Percentiles rank a stretch among this genome's conserved stretches.
Evolutionary conservation across 257 asterid genomes (phyloP).

Genomic region (Ligustrum vulgare): DNA sequence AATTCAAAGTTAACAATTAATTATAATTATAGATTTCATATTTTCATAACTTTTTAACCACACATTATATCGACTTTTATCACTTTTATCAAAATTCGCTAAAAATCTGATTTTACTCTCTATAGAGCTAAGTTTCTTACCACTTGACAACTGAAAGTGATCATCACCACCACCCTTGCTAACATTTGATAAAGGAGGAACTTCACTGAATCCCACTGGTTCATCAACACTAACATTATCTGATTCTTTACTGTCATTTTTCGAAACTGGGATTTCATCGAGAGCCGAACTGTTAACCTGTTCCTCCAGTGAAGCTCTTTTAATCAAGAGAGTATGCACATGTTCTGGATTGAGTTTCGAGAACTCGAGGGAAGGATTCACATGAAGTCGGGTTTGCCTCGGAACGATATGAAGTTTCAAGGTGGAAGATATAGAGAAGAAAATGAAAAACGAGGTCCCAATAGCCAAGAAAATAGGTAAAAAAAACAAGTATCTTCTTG

Average conservation of each 20-base stretch:
- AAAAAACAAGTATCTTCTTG: slow-evolving; percentile 18
- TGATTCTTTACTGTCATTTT: no score
- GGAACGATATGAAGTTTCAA: slow-evolving; percentile 32
- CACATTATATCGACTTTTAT: no score
- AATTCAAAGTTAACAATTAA: no score
- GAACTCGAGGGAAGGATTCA: slow-evolving; percentile 17
- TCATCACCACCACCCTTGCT: background rate
- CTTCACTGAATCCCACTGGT: no score
- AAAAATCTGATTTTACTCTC: no score
- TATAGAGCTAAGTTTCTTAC: slow-evolving; percentile 20
- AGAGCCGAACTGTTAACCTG: background rate
- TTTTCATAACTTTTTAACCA: no score
- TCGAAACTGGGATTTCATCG: background rate
- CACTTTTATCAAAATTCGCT: no score
- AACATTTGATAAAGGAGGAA: background rate
- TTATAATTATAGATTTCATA: no score
- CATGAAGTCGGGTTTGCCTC: slow-evolving; percentile 17
- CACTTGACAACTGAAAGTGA: background rate
- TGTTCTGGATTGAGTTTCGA: slow-evolving; percentile 11
- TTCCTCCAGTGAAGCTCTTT: background rate
- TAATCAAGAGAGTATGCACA: background rate
- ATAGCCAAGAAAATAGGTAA: slow-evolving; percentile 30
- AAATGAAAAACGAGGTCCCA: slow-evolving; percentile 30
- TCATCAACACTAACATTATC: no score
- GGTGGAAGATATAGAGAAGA: slow-evolving; percentile 30